phyloP scores from a whole-genome alignment of 208 protist species.

The Vickermania spadyakhi region DNA sequence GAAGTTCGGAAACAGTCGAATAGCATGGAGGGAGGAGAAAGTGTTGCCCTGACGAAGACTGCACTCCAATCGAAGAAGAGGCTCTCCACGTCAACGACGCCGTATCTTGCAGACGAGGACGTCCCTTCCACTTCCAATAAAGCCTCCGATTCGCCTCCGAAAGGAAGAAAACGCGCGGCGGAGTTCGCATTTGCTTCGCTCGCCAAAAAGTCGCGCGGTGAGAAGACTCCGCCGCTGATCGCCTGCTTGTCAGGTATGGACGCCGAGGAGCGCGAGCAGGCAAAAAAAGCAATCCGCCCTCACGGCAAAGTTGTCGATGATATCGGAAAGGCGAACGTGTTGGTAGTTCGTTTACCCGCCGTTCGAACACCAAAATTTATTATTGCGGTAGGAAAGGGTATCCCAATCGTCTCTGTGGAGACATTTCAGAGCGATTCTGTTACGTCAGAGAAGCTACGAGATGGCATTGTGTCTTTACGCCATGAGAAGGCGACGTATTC shows the following conservation, averaged over 20 bases:
- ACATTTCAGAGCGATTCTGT: slow-evolving; percentile 21
- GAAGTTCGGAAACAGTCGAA: neutral
- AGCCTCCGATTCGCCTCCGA: neutral
- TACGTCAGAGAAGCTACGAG: slow-evolving; percentile 5
- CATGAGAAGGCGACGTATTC: slow-evolving; percentile 45
- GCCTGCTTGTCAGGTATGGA: slow-evolving; percentile 74
- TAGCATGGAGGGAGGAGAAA: no score
- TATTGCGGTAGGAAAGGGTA: slow-evolving; percentile 61
- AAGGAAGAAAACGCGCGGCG: no score
- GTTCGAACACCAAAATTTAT: slow-evolving; percentile 81
- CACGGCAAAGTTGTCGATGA: slow-evolving; percentile 36
- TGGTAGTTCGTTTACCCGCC: slow-evolving; percentile 49
- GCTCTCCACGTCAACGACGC: no score
- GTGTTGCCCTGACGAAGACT: no score
- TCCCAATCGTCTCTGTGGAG: slow-evolving; percentile 54
- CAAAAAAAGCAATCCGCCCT: slow-evolving; percentile 28
- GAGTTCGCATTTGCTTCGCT: no score
- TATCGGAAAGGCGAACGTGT: slow-evolving; percentile 38
- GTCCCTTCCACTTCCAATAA: neutral
- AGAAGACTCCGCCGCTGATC: slow-evolving; percentile 4
- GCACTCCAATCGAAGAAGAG: no score
- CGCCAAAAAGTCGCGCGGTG: no score
- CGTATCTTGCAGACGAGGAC: neutral
- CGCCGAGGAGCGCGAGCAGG: slow-evolving; percentile 13
- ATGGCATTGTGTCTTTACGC: slow-evolving; percentile 31